Evolutionary conservation across 2,329 filamentous ascomycete genomes (phyloP), one percentile per base, ranked within the genome.

Genomic region (Stagonosporopsis rhizophila): DNA sequence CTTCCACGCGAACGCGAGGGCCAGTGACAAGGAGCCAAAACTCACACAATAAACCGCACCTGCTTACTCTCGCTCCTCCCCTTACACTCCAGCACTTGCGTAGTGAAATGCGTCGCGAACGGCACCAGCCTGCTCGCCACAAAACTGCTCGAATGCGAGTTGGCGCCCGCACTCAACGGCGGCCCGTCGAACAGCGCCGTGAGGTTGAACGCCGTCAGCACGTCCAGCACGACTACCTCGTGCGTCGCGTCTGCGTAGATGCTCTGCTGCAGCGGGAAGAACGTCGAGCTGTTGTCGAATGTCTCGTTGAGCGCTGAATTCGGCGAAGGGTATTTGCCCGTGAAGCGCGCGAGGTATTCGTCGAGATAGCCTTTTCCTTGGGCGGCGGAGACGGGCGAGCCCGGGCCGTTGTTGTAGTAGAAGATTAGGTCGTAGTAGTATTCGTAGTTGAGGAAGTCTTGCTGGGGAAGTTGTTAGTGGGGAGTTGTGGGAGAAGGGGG

Each of bases 391-490:
- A 72, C 69, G 4, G 69, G 69, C 4, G 67, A 70, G 6, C 70
- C 69, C 8, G 67, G 67, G 0, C 70, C 67, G 50, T 73, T 73
- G 61, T 73, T 71, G 59, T 67, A 70, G 60, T 70, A 72, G 64
- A 78, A 67, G 53, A 73, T 73, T 27, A 80, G 63, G 52, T 80
- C 78, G 58, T 73, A 78, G 63, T 73, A 78, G 62, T 80, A 80
- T 47, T 80, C 78, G 51, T 75, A 79, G 56, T 78, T 78, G 9
- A 79, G 27, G 55, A 77, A 80, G 52, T 80, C 78, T 50, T 79
- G 61, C 53, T 56, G 37, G 3, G 3, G 11, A 20, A 14, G 14
- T 17, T 12, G 22, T 46, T 30, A 47, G 34, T n/a, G 22, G 17
- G 35, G 17, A 8, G 17, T 9, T 6, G 8, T 12, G 2, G 15